Evolutionary conservation across 495 filamentous ascomycete genomes (phyloP), one percentile per base, ranked within the genome.

Genomic region (Penicillium fimorum): DNA sequence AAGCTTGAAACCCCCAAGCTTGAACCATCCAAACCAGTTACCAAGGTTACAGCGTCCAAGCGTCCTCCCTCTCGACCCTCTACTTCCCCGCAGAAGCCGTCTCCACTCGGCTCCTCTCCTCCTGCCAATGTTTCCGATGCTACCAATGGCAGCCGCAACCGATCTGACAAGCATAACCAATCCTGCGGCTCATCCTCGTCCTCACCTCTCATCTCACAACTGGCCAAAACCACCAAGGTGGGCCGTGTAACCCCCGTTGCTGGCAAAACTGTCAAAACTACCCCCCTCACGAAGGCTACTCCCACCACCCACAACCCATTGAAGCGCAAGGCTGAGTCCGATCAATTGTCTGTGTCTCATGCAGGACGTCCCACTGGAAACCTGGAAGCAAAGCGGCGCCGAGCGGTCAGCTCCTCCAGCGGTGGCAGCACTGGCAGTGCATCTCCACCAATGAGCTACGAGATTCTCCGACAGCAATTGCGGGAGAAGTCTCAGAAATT

Each of bases 61-160:
- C 57, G 66, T 29, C 67, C 68, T 12, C 63, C 74, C 25, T 69
- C 77, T 11, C 76, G 78, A 35, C 45, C 60, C 27, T 65, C 75
- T 11, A 82, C 74, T 8, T 88, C 86, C 4, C 85, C 86, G 2
- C 77, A 80, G 54, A 92, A 91, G 59, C 88, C 87, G 0, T 90
- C 88, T 5, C 87, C 87, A 4, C 78, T 90, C 37, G 86, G 84
- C 24, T 84, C 85, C 4, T 90, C 88, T n/a, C 87, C 87, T 20
- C 87, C 87, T 2, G 84, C 86, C 15, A 91, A 90, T 68, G 85
- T 84, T 6, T 89, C 87, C 4, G 86, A 90, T 51, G 61, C 86
- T 20, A 81, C 74, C 27, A 67, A 67, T 45, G 70, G 69, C 55
- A 73, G 59, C 50, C 71, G 70, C 55, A 73, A 58, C 50, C 70